Evolutionary conservation across 2,329 filamentous ascomycete species (phyloP), one percentile per base, ranked within the genome.

Genomic region (Ophiostoma sp.): DNA sequence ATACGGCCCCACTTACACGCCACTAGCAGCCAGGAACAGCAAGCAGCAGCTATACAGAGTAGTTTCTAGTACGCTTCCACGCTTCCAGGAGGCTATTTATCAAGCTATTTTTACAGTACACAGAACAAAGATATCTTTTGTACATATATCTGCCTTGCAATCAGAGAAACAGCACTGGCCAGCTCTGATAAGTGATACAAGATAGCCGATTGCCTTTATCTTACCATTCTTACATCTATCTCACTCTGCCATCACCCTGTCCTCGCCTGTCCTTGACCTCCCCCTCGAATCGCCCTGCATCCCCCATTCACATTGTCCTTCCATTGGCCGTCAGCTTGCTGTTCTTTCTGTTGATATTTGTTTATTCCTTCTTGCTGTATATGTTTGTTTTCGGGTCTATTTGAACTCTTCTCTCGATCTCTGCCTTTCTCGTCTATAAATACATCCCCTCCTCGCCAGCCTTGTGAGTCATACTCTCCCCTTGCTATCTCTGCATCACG

Each of bases 251-350:
- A 23, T 39, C 35, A 27, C 20, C 20, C 35, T 15, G 62, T 35
- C 33, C n/a, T 65, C 60, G 23, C 60, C 60, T 36, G 17, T 17
- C 60, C 33, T 39, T 69, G 41, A 44, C 68, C n/a, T 62, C 36
- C 4, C 33, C 20, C 27, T 54, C 41, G 20, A 31, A 33, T 36
- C 23, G 48, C 27, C 35, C 31, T 57, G n/a, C 62, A 66, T 33
- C 39, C 7, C n/a, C 48, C 33, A 6, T 66, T 69, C 68, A 67
- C 10, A 60, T 67, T 67, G 35, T 44, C 31, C n/a, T 67, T 27
- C 3, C 33, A 66, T 41, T 67, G 44, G 33, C 44, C 15, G 4
- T 23, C 6, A n/a, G 8, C n/a, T 15, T 11, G 23, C 35, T 17
- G n/a, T 23, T 39, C 15, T 31, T 31, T 31, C 27, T 27, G 23